Percentiles rank a stretch among this genome's conserved stretches.
phyloP scores from a whole-genome alignment of 306 rosid species.

The Cucumis cinereus region DNA sequence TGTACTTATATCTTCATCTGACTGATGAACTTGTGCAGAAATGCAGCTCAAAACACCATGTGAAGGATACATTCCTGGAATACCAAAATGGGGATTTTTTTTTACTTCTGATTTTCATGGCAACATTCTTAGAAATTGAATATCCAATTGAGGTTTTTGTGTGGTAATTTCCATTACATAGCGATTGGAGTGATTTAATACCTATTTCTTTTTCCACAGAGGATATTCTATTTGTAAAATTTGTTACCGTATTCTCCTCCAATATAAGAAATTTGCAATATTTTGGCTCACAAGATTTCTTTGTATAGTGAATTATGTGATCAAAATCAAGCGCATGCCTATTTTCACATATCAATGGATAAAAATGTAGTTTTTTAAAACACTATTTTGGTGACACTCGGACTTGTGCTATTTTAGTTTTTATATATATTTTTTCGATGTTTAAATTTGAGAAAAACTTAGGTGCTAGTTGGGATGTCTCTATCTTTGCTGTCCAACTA shows the following conservation, averaged over 20 bases:
- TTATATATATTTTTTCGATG: too few relatives aligned
- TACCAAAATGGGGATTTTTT: not conserved
- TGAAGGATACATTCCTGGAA: not conserved
- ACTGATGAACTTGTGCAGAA: conserved; percentile 20
- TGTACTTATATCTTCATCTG: conserved; percentile 64
- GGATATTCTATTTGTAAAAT: conserved; percentile 9
- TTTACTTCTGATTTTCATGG: not conserved
- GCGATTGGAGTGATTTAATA: not conserved
- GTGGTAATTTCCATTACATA: not conserved
- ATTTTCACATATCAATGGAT: not conserved
- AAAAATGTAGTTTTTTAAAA: too few relatives aligned
- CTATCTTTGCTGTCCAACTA: too few relatives aligned
- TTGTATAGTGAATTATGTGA: not conserved
- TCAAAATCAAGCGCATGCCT: conserved; percentile 8
- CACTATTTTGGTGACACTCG: too few relatives aligned
- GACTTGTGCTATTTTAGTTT: too few relatives aligned
- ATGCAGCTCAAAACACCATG: not conserved
- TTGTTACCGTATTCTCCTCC: not conserved
- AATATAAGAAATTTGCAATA: not conserved
- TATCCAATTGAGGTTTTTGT: conserved; percentile 2
- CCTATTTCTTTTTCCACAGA: not conserved
- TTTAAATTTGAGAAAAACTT: too few relatives aligned
- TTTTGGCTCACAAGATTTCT: not conserved
- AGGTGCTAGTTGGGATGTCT: too few relatives aligned
- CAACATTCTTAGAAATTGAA: not conserved